These are phyloP conservation scores for Cylindrodendrum hubeiense DNA, from an alignment of 2,329 filamentous ascomycete genomes.

Conservation along the genomic window DNA sequence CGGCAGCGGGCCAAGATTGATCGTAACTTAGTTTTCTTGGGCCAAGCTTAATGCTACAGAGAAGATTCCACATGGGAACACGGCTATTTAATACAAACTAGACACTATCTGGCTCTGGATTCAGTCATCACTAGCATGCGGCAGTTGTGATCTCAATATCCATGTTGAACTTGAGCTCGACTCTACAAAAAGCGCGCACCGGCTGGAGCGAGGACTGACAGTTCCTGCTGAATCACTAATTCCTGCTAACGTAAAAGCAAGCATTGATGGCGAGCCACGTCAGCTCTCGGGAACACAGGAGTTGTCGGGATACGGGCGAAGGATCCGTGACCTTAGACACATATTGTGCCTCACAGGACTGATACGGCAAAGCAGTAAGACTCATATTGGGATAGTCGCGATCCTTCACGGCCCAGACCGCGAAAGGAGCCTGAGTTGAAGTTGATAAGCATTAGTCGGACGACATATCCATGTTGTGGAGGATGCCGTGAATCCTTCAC, in stretches of 20 bases:
- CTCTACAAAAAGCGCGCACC: conserved; percentile 14
- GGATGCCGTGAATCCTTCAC: conserved; percentile 10
- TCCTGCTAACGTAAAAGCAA: no score
- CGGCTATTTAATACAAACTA: conserved; percentile 22
- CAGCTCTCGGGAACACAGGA: no score
- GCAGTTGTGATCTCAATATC: neutral
- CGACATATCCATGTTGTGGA: conserved; percentile 7
- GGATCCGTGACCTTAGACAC: no score
- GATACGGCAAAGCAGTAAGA: no score
- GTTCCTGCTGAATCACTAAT: no score
- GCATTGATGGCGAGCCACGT: no score
- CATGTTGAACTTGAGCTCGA: conserved; percentile 10
- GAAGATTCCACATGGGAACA: neutral
- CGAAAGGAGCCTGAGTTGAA: no score
- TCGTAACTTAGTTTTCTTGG: conserved; percentile 1
- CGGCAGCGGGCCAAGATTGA: neutral
- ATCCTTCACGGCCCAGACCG: no score
- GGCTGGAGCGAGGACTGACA: conserved; percentile 4
- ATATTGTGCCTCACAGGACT: no score
- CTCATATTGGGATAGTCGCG: no score
- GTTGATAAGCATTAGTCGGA: no score
- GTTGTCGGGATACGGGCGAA: no score
- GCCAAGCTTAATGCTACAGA: neutral
- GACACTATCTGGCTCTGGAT: neutral
- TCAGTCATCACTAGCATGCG: neutral